Percentiles rank a stretch among this genome's conserved stretches.
Evolutionary conservation across 2,329 filamentous ascomycete species (phyloP).

Genomic region (Ophiostoma triangulosporum): DNA sequence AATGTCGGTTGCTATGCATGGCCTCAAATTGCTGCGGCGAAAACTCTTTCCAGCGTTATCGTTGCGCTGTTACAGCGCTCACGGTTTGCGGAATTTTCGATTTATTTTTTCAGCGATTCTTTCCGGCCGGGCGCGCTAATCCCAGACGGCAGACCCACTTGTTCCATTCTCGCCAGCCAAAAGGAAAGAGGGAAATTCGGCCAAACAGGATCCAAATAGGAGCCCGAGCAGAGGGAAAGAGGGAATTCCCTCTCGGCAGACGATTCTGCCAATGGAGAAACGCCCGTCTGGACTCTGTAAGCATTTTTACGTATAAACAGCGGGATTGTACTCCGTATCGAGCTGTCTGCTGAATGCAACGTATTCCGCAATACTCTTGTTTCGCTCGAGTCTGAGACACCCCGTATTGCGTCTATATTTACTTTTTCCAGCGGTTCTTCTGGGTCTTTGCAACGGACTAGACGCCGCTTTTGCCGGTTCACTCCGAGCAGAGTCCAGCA

Average conservation of each 20-base stretch:
- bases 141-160: constrained; percentile 8
- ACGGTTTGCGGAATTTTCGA: constrained; percentile 2
- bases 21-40: too few relatives aligned
- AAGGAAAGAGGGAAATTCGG: neutral
- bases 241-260: too few relatives aligned
- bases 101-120: constrained; percentile 38
- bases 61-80: neutral
- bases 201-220: neutral
- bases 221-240: neutral
- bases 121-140: constrained; percentile 27
- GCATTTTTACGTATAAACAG: too few relatives aligned
- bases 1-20: too few relatives aligned
- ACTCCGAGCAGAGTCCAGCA: neutral
- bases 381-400: neutral
- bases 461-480: neutral
- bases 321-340: too few relatives aligned
- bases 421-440: neutral
- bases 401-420: neutral
- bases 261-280: too few relatives aligned
- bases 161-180: constrained; percentile 5
- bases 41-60: constrained; percentile 1
- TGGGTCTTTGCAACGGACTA: neutral
- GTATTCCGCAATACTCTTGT: too few relatives aligned
- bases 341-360: too few relatives aligned
- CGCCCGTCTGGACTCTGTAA: too few relatives aligned